A percentile compares a stretch with the other conserved stretches of the same genome.
Evolutionary conservation across 768 basidiomycete genomes (phyloP).

Genomic region (Pleurotus eryngii): DNA sequence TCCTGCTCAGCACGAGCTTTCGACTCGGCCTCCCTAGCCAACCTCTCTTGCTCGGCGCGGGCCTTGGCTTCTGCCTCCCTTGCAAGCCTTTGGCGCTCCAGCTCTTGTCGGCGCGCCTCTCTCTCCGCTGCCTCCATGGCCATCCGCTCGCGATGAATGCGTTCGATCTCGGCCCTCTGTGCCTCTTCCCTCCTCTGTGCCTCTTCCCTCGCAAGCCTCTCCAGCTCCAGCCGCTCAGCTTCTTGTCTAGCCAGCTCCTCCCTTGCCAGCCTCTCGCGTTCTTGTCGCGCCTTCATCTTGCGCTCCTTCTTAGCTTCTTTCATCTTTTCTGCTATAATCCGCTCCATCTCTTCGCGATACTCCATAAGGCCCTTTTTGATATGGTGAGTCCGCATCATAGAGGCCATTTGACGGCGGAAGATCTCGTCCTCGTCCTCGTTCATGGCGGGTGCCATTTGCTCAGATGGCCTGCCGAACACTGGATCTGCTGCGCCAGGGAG

Average conservation of each 20-base stretch:
- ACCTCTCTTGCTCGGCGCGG: not conserved
- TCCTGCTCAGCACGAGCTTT: not conserved
- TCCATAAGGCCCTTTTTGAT: conserved; percentile 1
- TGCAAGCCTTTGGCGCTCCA: not conserved
- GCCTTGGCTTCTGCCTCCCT: not conserved
- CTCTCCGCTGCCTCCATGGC: not conserved
- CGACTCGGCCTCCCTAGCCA: not conserved
- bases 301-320: not conserved
- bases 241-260: not conserved
- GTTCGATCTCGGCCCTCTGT: not conserved
- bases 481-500: not conserved
- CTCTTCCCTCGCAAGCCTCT: not conserved
- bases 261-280: not conserved
- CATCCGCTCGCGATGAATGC: not conserved
- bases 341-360: not conserved
- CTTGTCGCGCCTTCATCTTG: not conserved
- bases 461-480: not conserved
- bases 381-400: not conserved
- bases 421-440: conserved; percentile 5
- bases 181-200: not conserved
- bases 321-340: not conserved
- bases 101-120: not conserved
- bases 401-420: not conserved
- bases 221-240: not conserved
- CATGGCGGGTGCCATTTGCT: not conserved